Conservation (phyloP, 2,329 filamentous ascomycete genomes). For the Kalaharituber pfeilii region DNA sequence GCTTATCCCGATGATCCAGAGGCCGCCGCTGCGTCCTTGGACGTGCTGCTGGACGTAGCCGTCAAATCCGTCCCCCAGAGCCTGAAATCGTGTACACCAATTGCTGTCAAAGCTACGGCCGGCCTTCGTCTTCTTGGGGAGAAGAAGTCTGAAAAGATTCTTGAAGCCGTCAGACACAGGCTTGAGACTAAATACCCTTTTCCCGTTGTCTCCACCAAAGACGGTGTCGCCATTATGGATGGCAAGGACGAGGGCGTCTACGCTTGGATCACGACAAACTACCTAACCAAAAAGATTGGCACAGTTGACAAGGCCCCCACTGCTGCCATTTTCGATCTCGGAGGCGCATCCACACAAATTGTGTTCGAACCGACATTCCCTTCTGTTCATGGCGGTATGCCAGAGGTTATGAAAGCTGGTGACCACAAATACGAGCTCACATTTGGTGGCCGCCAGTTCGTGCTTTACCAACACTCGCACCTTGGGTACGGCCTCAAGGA, state of each 20-base stretch:
- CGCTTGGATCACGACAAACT: constrained; percentile 98
- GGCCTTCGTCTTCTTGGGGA: constrained; percentile 73
- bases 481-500: constrained; percentile 93
- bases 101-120: constrained; percentile 96
- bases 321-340: constrained; percentile 87
- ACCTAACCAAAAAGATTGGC: constrained; percentile 93
- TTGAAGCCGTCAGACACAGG: constrained; percentile 65
- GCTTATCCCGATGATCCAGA: constrained; percentile 74
- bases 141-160: constrained; percentile 65
- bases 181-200: constrained; percentile 86
- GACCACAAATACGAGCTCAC: constrained; percentile 90
- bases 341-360: constrained; percentile 93
- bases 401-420: constrained; percentile 65
- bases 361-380: constrained; percentile 95
- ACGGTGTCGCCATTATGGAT: constrained; percentile 93
- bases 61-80: constrained; percentile 70
- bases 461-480: constrained; percentile 95
- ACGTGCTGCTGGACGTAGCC: constrained; percentile 71
- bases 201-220: constrained; percentile 72
- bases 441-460: constrained; percentile 80
- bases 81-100: constrained; percentile 76
- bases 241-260: constrained; percentile 61
- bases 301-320: constrained; percentile 77
- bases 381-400: constrained; percentile 58
- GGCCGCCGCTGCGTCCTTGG: constrained; percentile 75